These are phyloP conservation scores for Linnemannia schmuckeri DNA, from an alignment of 192 early-diverging fungal species.

Conservation along the genomic window DNA sequence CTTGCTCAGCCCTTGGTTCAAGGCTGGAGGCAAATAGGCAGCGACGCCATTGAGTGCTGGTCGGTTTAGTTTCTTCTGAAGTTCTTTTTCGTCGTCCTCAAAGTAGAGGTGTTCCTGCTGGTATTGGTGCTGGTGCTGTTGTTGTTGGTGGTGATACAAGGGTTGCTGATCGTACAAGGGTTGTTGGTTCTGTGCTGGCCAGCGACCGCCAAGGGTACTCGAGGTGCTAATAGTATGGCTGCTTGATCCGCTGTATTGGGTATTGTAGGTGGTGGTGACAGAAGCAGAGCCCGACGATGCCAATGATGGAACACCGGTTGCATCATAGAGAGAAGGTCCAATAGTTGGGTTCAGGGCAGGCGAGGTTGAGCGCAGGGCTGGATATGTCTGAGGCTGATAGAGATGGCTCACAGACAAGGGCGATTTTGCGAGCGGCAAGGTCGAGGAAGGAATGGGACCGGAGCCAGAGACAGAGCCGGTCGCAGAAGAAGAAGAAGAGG, in stretches of 20 bases:
- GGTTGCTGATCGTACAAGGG: slow-evolving; percentile 26
- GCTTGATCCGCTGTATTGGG: slow-evolving; percentile 23
- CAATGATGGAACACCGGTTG: background rate
- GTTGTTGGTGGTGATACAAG: slow-evolving; percentile 26
- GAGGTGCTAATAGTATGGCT: slow-evolving; percentile 19
- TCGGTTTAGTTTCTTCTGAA: slow-evolving; percentile 48
- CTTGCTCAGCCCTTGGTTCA: slow-evolving; percentile 43
- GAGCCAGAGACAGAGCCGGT: background rate
- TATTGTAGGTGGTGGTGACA: slow-evolving; percentile 18
- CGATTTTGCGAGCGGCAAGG: slow-evolving; percentile 26
- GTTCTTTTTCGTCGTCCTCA: slow-evolving; percentile 44
- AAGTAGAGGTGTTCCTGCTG: slow-evolving; percentile 24
- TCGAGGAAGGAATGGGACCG: background rate
- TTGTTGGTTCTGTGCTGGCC: slow-evolving; percentile 35
- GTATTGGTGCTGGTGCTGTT: slow-evolving; percentile 30
- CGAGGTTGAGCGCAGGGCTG: slow-evolving; percentile 40
- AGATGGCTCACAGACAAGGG: slow-evolving; percentile 30
- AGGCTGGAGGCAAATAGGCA: slow-evolving; percentile 30
- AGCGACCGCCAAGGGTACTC: slow-evolving; percentile 12
- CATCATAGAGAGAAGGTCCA: slow-evolving; percentile 32
- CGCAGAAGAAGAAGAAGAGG: slow-evolving; percentile 15
- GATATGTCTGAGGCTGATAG: slow-evolving; percentile 46
- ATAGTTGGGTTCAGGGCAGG: slow-evolving; percentile 22
- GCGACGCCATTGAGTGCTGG: slow-evolving; percentile 37
- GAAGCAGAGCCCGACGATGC: background rate